These are phyloP conservation scores for Fusarium heterosporum DNA, from an alignment of 2,329 filamentous ascomycete species.

Conservation along the genomic window DNA sequence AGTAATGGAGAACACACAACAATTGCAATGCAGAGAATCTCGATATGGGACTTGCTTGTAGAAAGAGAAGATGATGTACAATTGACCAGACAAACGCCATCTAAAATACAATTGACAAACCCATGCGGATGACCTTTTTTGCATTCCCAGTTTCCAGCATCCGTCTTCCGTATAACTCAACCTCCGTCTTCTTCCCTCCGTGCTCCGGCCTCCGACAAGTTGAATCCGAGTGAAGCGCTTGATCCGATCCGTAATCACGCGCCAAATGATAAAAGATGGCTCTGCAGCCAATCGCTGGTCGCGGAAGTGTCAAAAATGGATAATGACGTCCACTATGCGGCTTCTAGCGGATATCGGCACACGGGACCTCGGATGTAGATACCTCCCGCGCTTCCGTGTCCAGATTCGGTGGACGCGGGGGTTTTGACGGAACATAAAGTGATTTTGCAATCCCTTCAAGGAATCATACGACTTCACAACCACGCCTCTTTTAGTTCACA, in stretches of 20 bases:
- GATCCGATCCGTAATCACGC: conserved; percentile 22
- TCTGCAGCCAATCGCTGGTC: conserved; percentile 22
- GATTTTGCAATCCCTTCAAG: conserved; percentile 42
- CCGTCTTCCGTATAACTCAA: conserved; percentile 18
- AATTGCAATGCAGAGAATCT: neutral
- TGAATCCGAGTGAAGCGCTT: conserved; percentile 13
- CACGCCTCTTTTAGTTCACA: neutral
- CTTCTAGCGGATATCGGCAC: conserved; percentile 40
- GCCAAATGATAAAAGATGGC: neutral
- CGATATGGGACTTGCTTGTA: neutral
- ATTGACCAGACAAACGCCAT: conserved; percentile 1
- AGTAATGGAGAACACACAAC: neutral
- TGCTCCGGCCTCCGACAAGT: conserved; percentile 2
- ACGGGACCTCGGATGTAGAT: conserved; percentile 50
- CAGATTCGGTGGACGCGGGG: conserved; percentile 16
- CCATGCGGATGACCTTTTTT: neutral
- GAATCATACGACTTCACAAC: conserved; percentile 42
- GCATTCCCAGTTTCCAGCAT: conserved; percentile 7
- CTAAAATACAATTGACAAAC: conserved; percentile 27
- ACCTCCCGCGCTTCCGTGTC: conserved; percentile 24
- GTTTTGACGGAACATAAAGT: conserved; percentile 44
- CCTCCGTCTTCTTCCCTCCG: conserved; percentile 16
- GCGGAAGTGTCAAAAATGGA: conserved; percentile 29
- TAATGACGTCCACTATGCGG: conserved; percentile 35
- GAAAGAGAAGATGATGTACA: neutral